Base-by-base conservation (phyloP, 805 yeast genomes). In the Yamadazyma phyllophila region DNA sequence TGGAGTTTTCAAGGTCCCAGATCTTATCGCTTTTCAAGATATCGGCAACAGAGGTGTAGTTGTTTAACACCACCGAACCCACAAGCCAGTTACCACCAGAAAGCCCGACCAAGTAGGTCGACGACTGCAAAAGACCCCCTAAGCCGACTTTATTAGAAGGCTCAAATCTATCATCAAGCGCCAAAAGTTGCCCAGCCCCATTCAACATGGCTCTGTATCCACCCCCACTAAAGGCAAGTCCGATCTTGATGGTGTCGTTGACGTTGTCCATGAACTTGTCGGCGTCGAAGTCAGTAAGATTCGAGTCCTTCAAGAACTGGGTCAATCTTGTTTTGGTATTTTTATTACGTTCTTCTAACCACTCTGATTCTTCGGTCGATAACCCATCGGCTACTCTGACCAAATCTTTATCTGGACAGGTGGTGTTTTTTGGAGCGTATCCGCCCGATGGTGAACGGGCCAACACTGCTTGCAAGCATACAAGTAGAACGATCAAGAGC, bases 191-290 rank as follows among this genome's bases (percentile, higher is more conserved):
- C 34, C 96, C 97, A 9, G 96, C 96, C 1, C 96, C 96, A 48
- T 52, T 43, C 74, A 83, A 73, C 91, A 89, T 87, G 29, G 96
- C 95, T 50, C 97, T 76, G 63, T 87, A 89, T 3, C 96, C 96
- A 59, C 97, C 96, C 5, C 72, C 72, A 24, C 63, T 56, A 35
- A 67, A 67, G 1, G 73, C 67, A 14, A 67, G 16, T 9, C 72
- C 74, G 13, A 68, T 62, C 26, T 57, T 57, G 40, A 68, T 53
- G 27, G 71, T 58, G 16, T 58, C 55, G 43, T 61, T 57, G 39
- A 64, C 60, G 12, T 53, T 35, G 16, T 39, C 51, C 47, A 64
- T 54, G 49, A 69, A 81, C 0, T 55, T 59, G 16, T 65, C 69
- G 1, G 77, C 73, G 50, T 78, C 75, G 49, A 76, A 76, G 55